A percentile compares a stretch with the other conserved stretches of the same genome.
phyloP scores from a whole-genome alignment of 768 basidiomycete species.

The Boletus edulis region DNA sequence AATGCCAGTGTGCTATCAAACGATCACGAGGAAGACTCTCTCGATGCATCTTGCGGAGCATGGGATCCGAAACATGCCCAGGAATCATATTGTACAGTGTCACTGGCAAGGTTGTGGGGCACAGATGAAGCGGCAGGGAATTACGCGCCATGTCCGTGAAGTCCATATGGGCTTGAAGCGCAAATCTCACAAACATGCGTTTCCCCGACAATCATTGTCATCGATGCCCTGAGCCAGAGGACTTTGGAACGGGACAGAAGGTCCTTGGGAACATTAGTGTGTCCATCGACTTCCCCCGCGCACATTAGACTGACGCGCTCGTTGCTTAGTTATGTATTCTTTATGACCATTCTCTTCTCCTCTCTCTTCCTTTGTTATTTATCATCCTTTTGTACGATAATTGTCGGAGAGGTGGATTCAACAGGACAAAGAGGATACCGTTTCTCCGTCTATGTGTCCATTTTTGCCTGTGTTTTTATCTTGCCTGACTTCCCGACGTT shows the following conservation, averaged over 20 bases:
- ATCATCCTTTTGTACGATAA: constrained; percentile 4
- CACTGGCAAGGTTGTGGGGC: constrained; percentile 5
- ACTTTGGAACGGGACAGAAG: neutral
- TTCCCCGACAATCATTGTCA: neutral
- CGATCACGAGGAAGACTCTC: neutral
- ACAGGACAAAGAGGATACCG: neutral
- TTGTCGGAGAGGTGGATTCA: neutral
- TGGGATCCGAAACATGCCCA: constrained; percentile 7
- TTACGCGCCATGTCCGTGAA: constrained; percentile 14
- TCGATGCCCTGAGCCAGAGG: neutral
- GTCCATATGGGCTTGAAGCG: constrained; percentile 16
- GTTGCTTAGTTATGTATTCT: neutral
- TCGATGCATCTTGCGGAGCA: constrained; percentile 14
- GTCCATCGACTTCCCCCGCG: neutral
- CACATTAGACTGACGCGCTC: neutral
- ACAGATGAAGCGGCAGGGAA: neutral
- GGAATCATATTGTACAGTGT: neutral
- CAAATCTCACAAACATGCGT: neutral
- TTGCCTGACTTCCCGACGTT: too few relatives aligned
- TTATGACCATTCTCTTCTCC: neutral
- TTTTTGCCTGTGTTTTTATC: neutral
- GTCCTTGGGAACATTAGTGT: neutral
- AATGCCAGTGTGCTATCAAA: neutral
- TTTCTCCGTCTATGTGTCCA: neutral
- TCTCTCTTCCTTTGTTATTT: neutral